A percentile compares a stretch with the other conserved stretches of the same genome.
Evolutionary conservation across 169 alveolate genomes (phyloP).

Genomic region (Plasmodium gaboni): DNA sequence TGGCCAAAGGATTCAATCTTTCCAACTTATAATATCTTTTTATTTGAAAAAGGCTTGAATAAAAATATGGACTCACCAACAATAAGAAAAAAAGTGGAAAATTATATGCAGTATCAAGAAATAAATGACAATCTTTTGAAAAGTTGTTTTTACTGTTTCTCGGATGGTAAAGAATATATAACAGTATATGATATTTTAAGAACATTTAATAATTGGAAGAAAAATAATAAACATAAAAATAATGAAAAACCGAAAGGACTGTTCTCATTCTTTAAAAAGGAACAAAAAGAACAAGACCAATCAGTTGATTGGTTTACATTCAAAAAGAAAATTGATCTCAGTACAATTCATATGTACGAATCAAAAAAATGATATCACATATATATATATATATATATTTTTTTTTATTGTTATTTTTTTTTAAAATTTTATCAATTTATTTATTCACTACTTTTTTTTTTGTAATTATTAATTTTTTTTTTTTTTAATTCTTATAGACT

Average conservation of each 20-base stretch:
- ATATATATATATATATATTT: background rate
- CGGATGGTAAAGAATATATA: constrained; percentile 50
- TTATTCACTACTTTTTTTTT: too few species aligned
- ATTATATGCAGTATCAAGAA: constrained; percentile 49
- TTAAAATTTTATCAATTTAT: too few species aligned
- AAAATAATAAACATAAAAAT: constrained; percentile 14
- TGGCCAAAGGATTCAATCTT: constrained; percentile 74
- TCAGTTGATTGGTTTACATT: constrained; percentile 67
- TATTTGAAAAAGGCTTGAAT: constrained; percentile 70
- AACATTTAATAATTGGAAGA: constrained; percentile 50
- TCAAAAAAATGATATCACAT: background rate
- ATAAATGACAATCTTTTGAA: constrained; percentile 58
- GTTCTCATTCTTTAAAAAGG: constrained; percentile 26
- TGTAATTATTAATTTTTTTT: too few species aligned
- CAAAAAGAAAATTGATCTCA: constrained; percentile 55
- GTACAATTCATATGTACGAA: constrained; percentile 53
- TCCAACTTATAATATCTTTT: constrained; percentile 60
- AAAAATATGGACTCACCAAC: constrained; percentile 66
- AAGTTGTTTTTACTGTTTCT: constrained; percentile 60
- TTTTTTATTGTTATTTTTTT: too few species aligned
- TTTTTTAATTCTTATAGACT: too few species aligned
- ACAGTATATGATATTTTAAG: constrained; percentile 70
- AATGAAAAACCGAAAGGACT: constrained; percentile 1
- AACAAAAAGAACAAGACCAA: background rate
- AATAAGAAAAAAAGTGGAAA: constrained; percentile 62